Evolutionary conservation across 306 rosid genomes (phyloP).

Genomic region (Prunus fruticosa): DNA sequence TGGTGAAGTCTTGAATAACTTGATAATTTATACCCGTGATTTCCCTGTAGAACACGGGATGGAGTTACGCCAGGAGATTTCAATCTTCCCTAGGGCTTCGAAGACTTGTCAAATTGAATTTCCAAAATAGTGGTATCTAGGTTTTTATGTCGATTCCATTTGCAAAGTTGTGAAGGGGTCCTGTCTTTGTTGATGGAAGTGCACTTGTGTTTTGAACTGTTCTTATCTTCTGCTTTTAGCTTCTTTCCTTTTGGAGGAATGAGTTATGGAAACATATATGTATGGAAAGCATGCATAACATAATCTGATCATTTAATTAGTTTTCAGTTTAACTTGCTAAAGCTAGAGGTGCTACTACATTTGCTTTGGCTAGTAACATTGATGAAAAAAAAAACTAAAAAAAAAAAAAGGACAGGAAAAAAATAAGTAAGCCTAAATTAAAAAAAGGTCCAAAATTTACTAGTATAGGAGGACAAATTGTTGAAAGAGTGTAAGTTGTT

Average conservation of each 20-base stretch:
- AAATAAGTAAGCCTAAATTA: too few species aligned
- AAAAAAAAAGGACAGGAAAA: too few species aligned
- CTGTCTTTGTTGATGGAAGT: neutral
- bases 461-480: too few species aligned
- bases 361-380: too few species aligned
- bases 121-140: neutral
- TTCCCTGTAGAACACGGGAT: neutral
- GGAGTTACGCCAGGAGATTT: neutral
- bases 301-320: too few species aligned
- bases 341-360: too few species aligned
- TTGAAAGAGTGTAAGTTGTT: too few species aligned
- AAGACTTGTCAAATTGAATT: neutral
- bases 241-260: neutral
- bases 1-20: neutral
- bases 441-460: too few species aligned
- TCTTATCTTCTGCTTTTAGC: neutral
- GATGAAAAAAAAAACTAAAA: too few species aligned
- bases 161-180: neutral
- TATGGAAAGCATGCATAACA: too few species aligned
- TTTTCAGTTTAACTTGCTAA: too few species aligned
- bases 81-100: neutral
- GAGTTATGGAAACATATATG: neutral
- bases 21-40: neutral
- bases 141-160: neutral
- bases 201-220: neutral